Base-by-base conservation (phyloP, 2,329 filamentous ascomycete genomes). In the Aspergillus hortae region DNA sequence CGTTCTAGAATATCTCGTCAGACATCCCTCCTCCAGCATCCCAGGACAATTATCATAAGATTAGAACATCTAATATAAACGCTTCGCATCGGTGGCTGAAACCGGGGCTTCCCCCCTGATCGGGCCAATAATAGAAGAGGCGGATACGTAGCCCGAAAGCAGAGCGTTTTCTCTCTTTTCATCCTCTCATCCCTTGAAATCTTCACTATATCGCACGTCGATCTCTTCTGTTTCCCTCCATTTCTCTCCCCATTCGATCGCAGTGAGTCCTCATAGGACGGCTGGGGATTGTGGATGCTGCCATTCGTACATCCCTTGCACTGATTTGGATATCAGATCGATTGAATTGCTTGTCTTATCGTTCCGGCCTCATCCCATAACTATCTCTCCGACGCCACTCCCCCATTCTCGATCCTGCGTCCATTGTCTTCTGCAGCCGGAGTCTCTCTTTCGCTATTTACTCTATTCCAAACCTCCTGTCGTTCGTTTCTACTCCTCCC, bases 101-200 rank as follows among this genome's bases (percentile, higher is more conserved):
- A 42, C 40, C 19, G 40, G 40, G 40, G 40, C 15, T 19, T 19
- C 19, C 14, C 17, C 15, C 11, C 19, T 12, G 40, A 12, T 10
- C 40, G n/a, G 41, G 40, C 47, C 47, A 49, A 49, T 49, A 11
- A 49, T 44, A 30, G 25, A 15, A 44, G 12, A 36, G 47, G 15
- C 21, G 30, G 33, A 27, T 49, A 44, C 47, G 47, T 49, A 30
- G 47, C 19, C 40, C 40, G 25, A 40, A 21, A 41, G 14, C 46
- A 49, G 41, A 14, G 19, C 35, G 33, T 38, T 40, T 23, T 38
- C 41, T 17, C 2, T 35, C 25, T 32, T 44, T 27, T 44, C 41
- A 38, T 15, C 32, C 19, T 49, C 23, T 27, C 32, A 4, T 48
- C 14, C 15, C 25, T 40, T 11, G 14, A 43, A n/a, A 30, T 35